Evolutionary conservation across 1,139 yeast species (phyloP).

Genomic region (Blastobotrys indianensis): DNA sequence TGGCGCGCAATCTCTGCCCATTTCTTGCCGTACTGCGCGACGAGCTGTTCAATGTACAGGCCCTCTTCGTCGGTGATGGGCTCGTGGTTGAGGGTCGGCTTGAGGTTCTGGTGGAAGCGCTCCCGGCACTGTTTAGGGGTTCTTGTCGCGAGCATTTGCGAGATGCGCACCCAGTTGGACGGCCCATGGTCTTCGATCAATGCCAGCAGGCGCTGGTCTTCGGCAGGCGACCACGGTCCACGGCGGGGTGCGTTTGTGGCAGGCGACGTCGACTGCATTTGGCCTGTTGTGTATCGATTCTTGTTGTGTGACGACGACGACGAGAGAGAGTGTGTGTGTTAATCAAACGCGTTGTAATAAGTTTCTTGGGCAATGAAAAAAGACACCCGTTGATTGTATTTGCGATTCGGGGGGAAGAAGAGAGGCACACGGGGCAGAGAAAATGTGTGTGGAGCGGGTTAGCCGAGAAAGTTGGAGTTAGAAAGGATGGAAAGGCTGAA

Average conservation of each 20-base stretch:
- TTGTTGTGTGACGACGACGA: too few species aligned
- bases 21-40: constrained; percentile 72
- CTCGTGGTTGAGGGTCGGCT: constrained; percentile 72
- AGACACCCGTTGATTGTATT: too few species aligned
- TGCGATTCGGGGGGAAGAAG: too few species aligned
- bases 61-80: constrained; percentile 89
- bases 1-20: constrained; percentile 96
- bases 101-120: constrained; percentile 84
- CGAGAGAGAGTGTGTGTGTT: too few species aligned
- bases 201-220: constrained; percentile 66
- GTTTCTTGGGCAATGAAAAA: too few species aligned
- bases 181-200: constrained; percentile 74
- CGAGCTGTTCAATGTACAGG: constrained; percentile 68
- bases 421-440: too few species aligned
- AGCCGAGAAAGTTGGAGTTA: too few species aligned
- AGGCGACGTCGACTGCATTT: too few species aligned
- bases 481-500: too few species aligned
- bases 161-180: constrained; percentile 83
- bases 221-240: constrained; percentile 91
- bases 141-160: constrained; percentile 65
- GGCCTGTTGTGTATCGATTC: too few species aligned
- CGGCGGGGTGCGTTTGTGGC: constrained; percentile 35
- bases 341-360: too few species aligned
- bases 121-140: constrained; percentile 93
- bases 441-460: too few species aligned